Evolutionary conservation across 2,329 filamentous ascomycete genomes (phyloP), one percentile per base, ranked within the genome.

Genomic region (Trichoderma lentiforme): DNA sequence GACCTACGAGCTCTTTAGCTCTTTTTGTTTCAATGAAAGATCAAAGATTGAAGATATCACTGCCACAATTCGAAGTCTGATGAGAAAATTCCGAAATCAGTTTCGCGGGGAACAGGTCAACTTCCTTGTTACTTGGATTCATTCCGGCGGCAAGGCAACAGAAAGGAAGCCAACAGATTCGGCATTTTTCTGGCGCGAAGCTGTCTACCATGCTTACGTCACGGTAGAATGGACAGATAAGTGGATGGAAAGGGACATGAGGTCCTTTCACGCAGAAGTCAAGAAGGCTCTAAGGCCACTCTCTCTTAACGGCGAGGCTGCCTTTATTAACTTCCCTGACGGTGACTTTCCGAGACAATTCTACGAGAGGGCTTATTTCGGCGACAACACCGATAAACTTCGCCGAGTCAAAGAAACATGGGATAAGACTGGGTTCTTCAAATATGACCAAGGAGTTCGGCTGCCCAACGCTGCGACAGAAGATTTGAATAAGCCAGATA

Each of bases 241-340:
- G 21, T 64, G 61, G 61, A 64, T 64, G 61, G 61, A 64, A 32
- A 64, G 26, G 15, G 61, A 64, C 28, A 64, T 64, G 61, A 64
- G 61, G 12, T 64, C 43, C 6, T 64, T 64, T 26, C 61, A 51
- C 9, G 61, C 61, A 24, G 28, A 64, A 12, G 61, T 64, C 4
- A 64, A 64, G 61, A 64, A 28, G 7, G 39, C 61, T 32, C 61
- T 64, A 6, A 51, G 61, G 18, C 61, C 61, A 12, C 39, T 51
- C 39, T 51, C 39, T 51, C 61, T 64, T 15, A 64, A 51, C 11
- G 61, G 61, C 26, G 61, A 65, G 15, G 39, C 26, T 3, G 39
- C 61, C 11, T 63, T 65, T 65, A 43, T 53, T 11, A 53, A 65
- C 18, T 65, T 65, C 8, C 62, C 39, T 4, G 62, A 65, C 14